Percentiles rank a stretch among this genome's conserved stretches.
These are phyloP conservation scores for Podospora pseudocomata DNA, from an alignment of 495 filamentous ascomycete species.

Conservation along the genomic window DNA sequence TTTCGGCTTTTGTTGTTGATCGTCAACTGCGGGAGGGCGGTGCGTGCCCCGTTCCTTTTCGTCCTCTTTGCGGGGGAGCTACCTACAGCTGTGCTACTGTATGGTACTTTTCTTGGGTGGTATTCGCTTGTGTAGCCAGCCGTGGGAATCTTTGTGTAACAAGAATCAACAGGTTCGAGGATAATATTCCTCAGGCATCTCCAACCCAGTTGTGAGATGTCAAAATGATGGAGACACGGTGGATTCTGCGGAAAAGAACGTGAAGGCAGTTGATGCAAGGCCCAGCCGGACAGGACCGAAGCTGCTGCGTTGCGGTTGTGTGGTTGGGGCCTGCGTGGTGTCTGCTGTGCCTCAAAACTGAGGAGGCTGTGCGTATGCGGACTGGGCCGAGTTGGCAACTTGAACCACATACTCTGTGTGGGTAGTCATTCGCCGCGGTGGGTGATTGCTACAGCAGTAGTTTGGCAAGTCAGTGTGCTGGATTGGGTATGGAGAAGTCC, in stretches of 20 bases:
- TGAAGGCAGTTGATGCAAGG: background rate
- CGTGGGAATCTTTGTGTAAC: background rate
- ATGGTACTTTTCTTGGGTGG: background rate
- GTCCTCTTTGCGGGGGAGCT: background rate
- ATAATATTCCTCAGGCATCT: background rate
- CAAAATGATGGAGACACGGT: background rate
- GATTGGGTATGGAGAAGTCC: background rate
- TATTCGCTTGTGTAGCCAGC: background rate
- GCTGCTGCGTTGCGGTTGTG: background rate
- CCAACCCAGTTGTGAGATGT: background rate
- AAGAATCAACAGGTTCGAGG: background rate
- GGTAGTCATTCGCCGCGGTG: background rate
- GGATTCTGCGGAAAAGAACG: background rate
- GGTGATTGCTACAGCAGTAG: background rate
- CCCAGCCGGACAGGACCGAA: background rate
- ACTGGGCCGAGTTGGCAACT: background rate
- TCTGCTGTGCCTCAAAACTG: background rate
- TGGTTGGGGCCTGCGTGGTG: no score
- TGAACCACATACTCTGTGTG: background rate
- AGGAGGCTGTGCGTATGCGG: background rate
- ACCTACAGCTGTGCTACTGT: background rate
- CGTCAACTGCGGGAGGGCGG: background rate
- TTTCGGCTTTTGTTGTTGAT: background rate
- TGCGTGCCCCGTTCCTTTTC: background rate
- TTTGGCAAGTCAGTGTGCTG: background rate